phyloP scores from a whole-genome alignment of 352 stramenopile genomes.

The Globisporangium orthogonon region DNA sequence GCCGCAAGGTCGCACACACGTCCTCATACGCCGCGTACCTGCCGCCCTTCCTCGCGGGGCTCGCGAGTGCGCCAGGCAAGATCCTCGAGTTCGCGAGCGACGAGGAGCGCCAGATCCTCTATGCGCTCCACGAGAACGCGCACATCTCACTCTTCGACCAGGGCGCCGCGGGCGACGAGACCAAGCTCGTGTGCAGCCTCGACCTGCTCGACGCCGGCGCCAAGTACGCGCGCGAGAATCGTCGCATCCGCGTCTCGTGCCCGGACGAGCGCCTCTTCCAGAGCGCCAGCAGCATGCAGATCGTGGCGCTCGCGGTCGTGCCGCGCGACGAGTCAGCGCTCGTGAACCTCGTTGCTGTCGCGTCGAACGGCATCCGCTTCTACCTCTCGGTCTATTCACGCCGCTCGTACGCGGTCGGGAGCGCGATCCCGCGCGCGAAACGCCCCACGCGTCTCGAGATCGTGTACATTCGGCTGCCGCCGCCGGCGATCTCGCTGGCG shows the following conservation, averaged over 20 bases:
- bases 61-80: conserved; percentile 71
- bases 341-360: conserved; percentile 91
- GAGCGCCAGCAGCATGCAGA: conserved; percentile 37
- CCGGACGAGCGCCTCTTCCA: conserved; percentile 80
- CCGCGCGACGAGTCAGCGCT: conserved; percentile 66
- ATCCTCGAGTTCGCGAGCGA: conserved; percentile 88
- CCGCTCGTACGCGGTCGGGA: conserved; percentile 33
- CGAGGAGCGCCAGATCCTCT: conserved; percentile 86
- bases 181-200: conserved; percentile 56
- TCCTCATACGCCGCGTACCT: conserved; percentile 77
- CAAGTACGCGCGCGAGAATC: conserved; percentile 81
- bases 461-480: conserved; percentile 76
- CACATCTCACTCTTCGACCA: conserved; percentile 77
- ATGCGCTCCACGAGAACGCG: conserved; percentile 84
- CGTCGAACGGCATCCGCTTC: conserved; percentile 91
- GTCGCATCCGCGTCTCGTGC: conserved; percentile 74
- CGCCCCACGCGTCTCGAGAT: conserved; percentile 68
- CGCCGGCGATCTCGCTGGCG: conserved; percentile 53
- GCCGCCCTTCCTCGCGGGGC: conserved; percentile 66
- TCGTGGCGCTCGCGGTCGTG: conserved; percentile 65
- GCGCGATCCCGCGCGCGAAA: conserved; percentile 32
- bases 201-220: conserved; percentile 64
- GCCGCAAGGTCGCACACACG: conserved; percentile 91
- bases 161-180: conserved; percentile 38
- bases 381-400: conserved; percentile 90